Conservation (phyloP, 2,329 filamentous ascomycete species). For the Huntiella moniliformis region DNA sequence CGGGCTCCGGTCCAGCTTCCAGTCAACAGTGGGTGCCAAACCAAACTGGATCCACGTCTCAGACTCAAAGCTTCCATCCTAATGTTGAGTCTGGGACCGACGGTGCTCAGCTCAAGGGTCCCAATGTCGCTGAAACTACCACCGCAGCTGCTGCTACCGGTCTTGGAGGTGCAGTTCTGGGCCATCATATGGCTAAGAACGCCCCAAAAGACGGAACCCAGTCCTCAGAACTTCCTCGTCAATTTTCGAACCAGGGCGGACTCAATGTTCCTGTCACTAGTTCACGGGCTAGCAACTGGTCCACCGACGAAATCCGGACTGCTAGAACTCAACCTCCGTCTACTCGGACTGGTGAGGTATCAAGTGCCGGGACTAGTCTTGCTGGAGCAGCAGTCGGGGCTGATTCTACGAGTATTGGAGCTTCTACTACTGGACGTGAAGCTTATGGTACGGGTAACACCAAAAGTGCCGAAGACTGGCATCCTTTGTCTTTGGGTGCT, state of each 20-base stretch:
- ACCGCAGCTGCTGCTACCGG: not conserved
- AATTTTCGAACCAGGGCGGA: not conserved
- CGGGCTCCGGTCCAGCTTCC: not conserved
- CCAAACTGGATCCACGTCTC: not conserved
- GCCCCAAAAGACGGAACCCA: slow-evolving; percentile 1
- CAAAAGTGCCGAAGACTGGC: not conserved
- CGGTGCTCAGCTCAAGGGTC: not conserved
- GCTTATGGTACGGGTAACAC: not conserved
- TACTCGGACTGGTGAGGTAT: not conserved
- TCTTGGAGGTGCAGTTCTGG: slow-evolving; percentile 4
- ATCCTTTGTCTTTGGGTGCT: slow-evolving; percentile 5
- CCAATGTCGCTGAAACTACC: not conserved
- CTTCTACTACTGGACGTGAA: not conserved
- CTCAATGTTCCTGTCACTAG: slow-evolving; percentile 1
- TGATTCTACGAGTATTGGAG: not conserved
- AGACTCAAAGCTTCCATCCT: slow-evolving; percentile 1
- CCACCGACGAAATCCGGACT: slow-evolving; percentile 10
- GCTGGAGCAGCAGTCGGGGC: not conserved
- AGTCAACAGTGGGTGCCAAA: not conserved
- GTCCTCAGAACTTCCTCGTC: not conserved
- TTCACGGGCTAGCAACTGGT: slow-evolving; percentile 7
- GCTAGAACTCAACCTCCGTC: not conserved
- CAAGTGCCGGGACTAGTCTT: slow-evolving; percentile 1
- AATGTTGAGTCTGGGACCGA: not conserved
- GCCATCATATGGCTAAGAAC: not conserved